Evolutionary conservation across 768 basidiomycete genomes (phyloP), one percentile per base, ranked within the genome.

Genomic region (Boletus reticulatus): DNA sequence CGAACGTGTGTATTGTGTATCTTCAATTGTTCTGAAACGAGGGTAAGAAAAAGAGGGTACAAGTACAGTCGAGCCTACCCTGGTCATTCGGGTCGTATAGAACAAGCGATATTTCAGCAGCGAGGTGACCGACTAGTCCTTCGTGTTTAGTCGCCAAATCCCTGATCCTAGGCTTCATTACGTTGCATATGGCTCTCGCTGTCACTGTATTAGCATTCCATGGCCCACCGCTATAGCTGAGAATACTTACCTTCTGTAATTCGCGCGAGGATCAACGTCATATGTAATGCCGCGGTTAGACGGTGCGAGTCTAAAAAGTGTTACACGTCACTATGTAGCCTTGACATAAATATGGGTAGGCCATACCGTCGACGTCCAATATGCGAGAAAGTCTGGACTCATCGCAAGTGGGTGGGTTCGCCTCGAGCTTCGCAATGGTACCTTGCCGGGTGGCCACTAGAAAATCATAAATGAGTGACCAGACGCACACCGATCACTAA

Each of bases 21-120:
- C 32, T 61, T 32, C 3, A 66, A 14, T 44, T 44, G 52, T 0
- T 20, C 66, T 67, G 14, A n/a, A 42, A 38, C 39, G 1, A n/a
- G 11, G 19, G 3, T 42, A 9, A 42, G 20, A 2, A 27, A 27
- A 20, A 1, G 31, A 31, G 1, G 39, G 22, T 2, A 3, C 14
- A 37, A 27, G 12, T 44, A 4, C 14, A 42, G 16, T n/a, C 0
- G 1, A 3, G 2, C 56, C 2, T 43, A 56, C 65, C 37, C 31
- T 6, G 43, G 0, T 59, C 55, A 10, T 27, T 6, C 16, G 17
- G 43, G n/a, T 61, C 42, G 2, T 53, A 57, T 1, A 67, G 44
- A 6, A 32, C 44, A n/a, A 67, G 53, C 8, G 57, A 43, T 38
- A 59, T 52, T 22, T 67, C 62, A 3, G 61, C 57, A 20, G 65